Evolutionary conservation across 768 basidiomycete species (phyloP), one percentile per base, ranked within the genome.

Genomic region (Tricholoma furcatifolium): DNA sequence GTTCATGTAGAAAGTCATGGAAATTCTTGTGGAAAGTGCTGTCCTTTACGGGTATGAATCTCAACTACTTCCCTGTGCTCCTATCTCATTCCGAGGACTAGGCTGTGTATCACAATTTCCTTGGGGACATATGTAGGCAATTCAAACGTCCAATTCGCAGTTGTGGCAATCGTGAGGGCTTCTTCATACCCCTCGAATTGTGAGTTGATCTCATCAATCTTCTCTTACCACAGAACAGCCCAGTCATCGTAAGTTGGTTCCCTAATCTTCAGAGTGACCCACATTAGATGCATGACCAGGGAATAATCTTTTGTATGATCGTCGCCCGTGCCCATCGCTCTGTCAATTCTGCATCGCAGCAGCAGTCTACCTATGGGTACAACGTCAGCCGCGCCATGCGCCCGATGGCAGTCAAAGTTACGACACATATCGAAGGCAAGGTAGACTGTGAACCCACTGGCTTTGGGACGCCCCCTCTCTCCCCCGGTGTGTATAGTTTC

Each of bases 231-330:
- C 36, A 63, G 61, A 62, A 59, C 40, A 44, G 53, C 27, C 55
- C 61, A 10, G 56, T 64, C 31, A 59, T 62, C 43, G 57, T 62
- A 56, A 53, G 61, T 47, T 31, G 38, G 24, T 23, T 31, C 20
- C 34, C 43, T 42, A 38, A 36, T 39, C 47, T 40, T 43, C 32
- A 23, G 15, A 4, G 6, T 23, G 31, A 41, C 48, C 34, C 47
- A 38, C 24, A 10, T 23, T 21, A 30, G 32, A 54, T 36, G 11
- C 18, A 10, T 53, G 31, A 34, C 31, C 32, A 64, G 60, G 63
- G 61, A 35, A 62, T 64, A 49, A 62, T 59, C 35, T 60, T 59
- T 40, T 61, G 58, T 43, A 61, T 57, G 60, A 66, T 66, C 48
- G 58, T 59, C 35, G 56, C 63, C 51, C 57, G 58, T 20, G 56